phyloP scores from a whole-genome alignment of 441 rosid genomes.

The Melastoma candidum region DNA sequence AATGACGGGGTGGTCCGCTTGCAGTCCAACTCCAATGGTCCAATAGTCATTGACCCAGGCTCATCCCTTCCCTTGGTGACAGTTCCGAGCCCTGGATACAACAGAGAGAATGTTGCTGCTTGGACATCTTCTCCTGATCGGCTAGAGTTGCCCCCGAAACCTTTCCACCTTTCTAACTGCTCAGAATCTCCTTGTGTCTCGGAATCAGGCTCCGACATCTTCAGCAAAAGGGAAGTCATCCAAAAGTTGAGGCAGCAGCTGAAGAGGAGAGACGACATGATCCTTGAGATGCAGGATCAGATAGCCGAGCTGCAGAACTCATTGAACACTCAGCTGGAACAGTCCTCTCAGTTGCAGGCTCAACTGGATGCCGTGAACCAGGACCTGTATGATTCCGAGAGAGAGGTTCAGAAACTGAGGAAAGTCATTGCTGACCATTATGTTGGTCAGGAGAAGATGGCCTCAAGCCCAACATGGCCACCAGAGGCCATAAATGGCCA shows the following conservation, averaged over 20 bases:
- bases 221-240: conserved; percentile 90
- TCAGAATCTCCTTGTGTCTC: conserved; percentile 95
- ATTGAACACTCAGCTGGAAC: conserved; percentile 45
- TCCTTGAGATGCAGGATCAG: conserved; percentile 96
- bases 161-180: conserved; percentile 75
- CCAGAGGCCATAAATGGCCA: conserved; percentile 45
- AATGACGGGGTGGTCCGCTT: conserved; percentile 36
- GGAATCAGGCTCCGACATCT: conserved; percentile 90
- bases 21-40: conserved; percentile 36
- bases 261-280: conserved; percentile 94
- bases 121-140: conserved; percentile 88
- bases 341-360: conserved; percentile 59
- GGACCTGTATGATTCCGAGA: conserved; percentile 74
- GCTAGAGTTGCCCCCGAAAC: conserved; percentile 81
- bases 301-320: conserved; percentile 70
- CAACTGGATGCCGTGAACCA: conserved; percentile 68
- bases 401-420: conserved; percentile 79
- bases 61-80: conserved; percentile 63
- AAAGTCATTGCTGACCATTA: conserved; percentile 85
- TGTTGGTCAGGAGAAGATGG: conserved; percentile 40
- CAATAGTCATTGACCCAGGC: conserved; percentile 38
- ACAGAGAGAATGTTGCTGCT: conserved; percentile 61
- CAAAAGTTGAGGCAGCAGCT: conserved; percentile 91
- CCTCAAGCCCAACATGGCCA: conserved; percentile 36
- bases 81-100: conserved; percentile 48